A percentile compares a stretch with the other conserved stretches of the same genome.
phyloP scores from a whole-genome alignment of 257 asterid species.

The Nicotiana tabacum region DNA sequence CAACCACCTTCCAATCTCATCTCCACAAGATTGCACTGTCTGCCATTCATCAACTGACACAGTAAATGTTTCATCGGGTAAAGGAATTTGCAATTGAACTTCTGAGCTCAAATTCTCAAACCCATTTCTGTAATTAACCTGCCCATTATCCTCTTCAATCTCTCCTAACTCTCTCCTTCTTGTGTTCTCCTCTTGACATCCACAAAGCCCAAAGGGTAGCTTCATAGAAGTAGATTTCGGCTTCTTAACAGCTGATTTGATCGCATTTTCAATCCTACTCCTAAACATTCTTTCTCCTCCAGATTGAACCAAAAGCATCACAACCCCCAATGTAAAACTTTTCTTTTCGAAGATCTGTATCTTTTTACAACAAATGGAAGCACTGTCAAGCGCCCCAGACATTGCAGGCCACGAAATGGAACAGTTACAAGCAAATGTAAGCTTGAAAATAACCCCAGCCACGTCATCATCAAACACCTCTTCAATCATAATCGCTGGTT shows the following conservation, averaged over 20 bases:
- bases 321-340: conserved; percentile 76
- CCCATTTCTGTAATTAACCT: conserved; percentile 52
- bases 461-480: conserved; percentile 64
- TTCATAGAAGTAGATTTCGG: conserved; percentile 53
- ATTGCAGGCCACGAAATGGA: conserved; percentile 87
- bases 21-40: conserved; percentile 67
- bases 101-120: conserved; percentile 45
- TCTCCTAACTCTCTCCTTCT: conserved; percentile 62
- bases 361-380: conserved; percentile 81
- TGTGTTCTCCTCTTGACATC: conserved; percentile 82
- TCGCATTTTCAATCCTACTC: conserved; percentile 69
- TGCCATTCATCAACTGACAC: conserved; percentile 97
- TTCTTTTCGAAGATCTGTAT: conserved; percentile 94
- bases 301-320: conserved; percentile 52
- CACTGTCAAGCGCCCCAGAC: conserved; percentile 83
- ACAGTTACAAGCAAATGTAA: conserved; percentile 86
- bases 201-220: conserved; percentile 93
- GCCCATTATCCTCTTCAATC: conserved; percentile 60
- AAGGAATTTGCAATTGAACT: conserved; percentile 52
- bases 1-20: conserved; percentile 68
- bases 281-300: conserved; percentile 77
- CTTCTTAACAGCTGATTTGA: conserved; percentile 64
- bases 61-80: conserved; percentile 46
- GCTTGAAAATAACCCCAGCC: conserved; percentile 56
- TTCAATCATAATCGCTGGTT: conserved; percentile 74